phyloP scores from a whole-genome alignment of 495 filamentous ascomycete genomes.

The Penicillium cosmopolitanum region DNA sequence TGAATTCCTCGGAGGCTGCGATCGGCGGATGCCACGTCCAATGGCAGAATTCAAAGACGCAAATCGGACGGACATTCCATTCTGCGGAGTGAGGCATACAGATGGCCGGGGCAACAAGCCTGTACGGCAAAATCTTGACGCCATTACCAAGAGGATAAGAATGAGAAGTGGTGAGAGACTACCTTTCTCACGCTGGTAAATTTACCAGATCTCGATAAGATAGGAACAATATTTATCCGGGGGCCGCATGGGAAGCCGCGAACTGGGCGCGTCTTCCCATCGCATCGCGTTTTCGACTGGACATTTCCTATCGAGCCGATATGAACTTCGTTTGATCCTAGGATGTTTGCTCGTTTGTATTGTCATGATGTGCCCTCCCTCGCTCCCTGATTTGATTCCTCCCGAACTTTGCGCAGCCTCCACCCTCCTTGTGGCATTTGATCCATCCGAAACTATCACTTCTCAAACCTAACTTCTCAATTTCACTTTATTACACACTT shows the following conservation, averaged over 20 bases:
- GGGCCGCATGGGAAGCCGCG: background rate
- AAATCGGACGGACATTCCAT: background rate
- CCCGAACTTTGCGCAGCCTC: too few relatives aligned
- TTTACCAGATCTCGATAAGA: background rate
- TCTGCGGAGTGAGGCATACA: background rate
- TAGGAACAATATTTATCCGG: background rate
- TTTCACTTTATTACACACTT: too few relatives aligned
- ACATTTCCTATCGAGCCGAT: too few relatives aligned
- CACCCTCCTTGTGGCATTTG: too few relatives aligned
- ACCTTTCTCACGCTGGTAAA: too few relatives aligned
- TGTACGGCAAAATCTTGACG: background rate
- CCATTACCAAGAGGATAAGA: background rate
- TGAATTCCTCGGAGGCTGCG: constrained; percentile 26
- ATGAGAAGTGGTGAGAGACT: background rate
- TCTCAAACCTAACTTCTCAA: too few relatives aligned
- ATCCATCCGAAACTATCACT: too few relatives aligned
- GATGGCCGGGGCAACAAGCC: background rate
- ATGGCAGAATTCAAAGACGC: constrained; percentile 62
- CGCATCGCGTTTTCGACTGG: background rate
- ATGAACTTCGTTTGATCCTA: too few relatives aligned
- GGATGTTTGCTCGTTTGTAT: too few relatives aligned
- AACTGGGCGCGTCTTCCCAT: background rate
- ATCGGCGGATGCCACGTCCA: constrained; percentile 52
- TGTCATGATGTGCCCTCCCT: too few relatives aligned
- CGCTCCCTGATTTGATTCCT: too few relatives aligned